These are phyloP conservation scores for Lipomyces sp. DNA, from an alignment of 805 yeast species.

Conservation along the genomic window DNA sequence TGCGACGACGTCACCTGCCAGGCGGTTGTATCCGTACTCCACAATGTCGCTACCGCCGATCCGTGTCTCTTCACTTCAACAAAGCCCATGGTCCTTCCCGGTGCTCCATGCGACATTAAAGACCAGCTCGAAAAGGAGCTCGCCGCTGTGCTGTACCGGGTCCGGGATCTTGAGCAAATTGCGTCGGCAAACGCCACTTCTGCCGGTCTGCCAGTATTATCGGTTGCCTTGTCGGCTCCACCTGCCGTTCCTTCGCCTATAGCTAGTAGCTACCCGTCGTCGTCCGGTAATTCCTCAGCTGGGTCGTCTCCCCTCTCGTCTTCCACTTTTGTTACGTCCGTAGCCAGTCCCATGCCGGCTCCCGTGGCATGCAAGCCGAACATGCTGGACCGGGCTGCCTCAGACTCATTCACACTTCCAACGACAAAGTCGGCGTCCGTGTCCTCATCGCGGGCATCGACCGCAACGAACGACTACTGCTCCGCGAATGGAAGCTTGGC, in stretches of 20 bases:
- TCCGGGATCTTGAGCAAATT: slow-evolving; percentile 30
- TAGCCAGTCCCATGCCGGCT: background rate
- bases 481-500: slow-evolving; percentile 10
- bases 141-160: slow-evolving; percentile 35
- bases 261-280: background rate
- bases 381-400: background rate
- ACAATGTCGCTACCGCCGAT: slow-evolving; percentile 37
- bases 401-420: background rate
- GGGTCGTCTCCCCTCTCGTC: slow-evolving; percentile 11
- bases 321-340: background rate
- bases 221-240: slow-evolving; percentile 8
- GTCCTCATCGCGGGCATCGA: background rate
- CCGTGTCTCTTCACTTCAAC: slow-evolving; percentile 34
- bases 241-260: slow-evolving; percentile 1
- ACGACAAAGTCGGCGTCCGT: background rate
- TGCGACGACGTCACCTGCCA: slow-evolving; percentile 38
- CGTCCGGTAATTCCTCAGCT: slow-evolving; percentile 1
- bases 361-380: background rate
- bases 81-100: slow-evolving; percentile 35
- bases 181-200: slow-evolving; percentile 9
- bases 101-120: slow-evolving; percentile 36
- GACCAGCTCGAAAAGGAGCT: slow-evolving; percentile 38
- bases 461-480: background rate
- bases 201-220: background rate
- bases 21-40: slow-evolving; percentile 37